These are phyloP conservation scores for Silene noctiflora DNA, from an alignment of 179 eudicot genomes.

Conservation along the genomic window DNA sequence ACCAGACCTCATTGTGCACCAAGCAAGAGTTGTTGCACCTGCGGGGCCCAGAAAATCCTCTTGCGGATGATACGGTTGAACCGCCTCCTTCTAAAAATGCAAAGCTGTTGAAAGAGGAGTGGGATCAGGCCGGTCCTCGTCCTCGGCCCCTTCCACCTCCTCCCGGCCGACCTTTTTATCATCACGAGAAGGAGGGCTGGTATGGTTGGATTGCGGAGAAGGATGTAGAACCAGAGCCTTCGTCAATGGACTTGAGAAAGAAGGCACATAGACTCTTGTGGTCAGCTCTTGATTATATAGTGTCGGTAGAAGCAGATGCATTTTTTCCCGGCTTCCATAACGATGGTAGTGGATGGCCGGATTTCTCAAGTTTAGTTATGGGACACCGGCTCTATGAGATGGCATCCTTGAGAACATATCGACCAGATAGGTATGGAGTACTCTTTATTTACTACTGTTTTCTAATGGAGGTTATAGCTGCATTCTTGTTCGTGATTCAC, in stretches of 20 bases:
- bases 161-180: conserved; percentile 82
- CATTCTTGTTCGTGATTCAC: background rate
- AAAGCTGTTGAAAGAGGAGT: conserved; percentile 57
- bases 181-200: conserved; percentile 95
- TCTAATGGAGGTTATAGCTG: background rate
- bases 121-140: conserved; percentile 95
- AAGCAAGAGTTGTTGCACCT: conserved; percentile 61
- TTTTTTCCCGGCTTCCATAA: conserved; percentile 87
- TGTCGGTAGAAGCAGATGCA: conserved; percentile 92
- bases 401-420: conserved; percentile 78
- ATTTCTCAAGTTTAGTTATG: conserved; percentile 91
- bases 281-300: conserved; percentile 94
- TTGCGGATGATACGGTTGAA: conserved; percentile 38
- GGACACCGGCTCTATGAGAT: conserved; percentile 84
- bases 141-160: conserved; percentile 99
- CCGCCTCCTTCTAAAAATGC: conserved; percentile 54
- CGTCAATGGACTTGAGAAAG: conserved; percentile 49
- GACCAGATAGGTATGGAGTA: conserved; percentile 73
- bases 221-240: conserved; percentile 74
- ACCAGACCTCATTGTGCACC: conserved; percentile 80
- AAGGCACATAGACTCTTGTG: conserved; percentile 82
- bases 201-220: conserved; percentile 91
- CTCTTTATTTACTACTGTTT: background rate
- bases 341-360: conserved; percentile 90
- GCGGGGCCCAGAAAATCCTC: conserved; percentile 64